Evolutionary conservation across 2,329 filamentous ascomycete species (phyloP).

Genomic region (Seiridium cupressi): DNA sequence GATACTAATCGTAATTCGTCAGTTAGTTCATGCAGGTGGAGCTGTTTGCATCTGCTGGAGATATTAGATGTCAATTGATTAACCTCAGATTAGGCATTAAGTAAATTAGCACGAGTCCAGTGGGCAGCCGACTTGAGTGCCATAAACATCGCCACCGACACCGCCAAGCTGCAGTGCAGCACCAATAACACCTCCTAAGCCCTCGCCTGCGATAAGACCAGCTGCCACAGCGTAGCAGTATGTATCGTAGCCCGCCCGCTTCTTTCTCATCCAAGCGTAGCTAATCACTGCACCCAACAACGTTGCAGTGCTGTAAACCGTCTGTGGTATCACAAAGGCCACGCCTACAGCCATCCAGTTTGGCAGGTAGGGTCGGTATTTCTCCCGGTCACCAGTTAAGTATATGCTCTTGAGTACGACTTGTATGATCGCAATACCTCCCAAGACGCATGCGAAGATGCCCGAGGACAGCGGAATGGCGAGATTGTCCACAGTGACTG

Average conservation of each 20-base stretch:
- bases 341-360: conserved; percentile 63
- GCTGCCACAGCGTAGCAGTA: conserved; percentile 60
- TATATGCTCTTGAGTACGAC: conserved; percentile 54
- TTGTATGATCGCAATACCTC: conserved; percentile 41
- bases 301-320: conserved; percentile 58
- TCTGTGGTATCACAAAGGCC: conserved; percentile 56
- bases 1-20: no score
- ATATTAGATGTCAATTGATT: no score
- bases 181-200: conserved; percentile 34
- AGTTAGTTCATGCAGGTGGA: no score
- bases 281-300: conserved; percentile 52
- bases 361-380: conserved; percentile 54
- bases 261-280: conserved; percentile 53
- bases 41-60: no score
- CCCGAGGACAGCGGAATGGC: conserved; percentile 53
- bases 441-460: conserved; percentile 57
- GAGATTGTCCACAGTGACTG: conserved; percentile 56
- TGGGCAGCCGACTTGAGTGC: conserved; percentile 1
- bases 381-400: conserved; percentile 43
- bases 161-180: conserved; percentile 3
- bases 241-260: conserved; percentile 51
- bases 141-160: conserved; percentile 3
- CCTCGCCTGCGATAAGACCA: conserved; percentile 62
- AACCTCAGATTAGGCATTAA: not conserved
- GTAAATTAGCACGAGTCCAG: not conserved